Base-by-base conservation (phyloP, 2,329 filamentous ascomycete genomes). In the Ophiostoma fasciatum region DNA sequence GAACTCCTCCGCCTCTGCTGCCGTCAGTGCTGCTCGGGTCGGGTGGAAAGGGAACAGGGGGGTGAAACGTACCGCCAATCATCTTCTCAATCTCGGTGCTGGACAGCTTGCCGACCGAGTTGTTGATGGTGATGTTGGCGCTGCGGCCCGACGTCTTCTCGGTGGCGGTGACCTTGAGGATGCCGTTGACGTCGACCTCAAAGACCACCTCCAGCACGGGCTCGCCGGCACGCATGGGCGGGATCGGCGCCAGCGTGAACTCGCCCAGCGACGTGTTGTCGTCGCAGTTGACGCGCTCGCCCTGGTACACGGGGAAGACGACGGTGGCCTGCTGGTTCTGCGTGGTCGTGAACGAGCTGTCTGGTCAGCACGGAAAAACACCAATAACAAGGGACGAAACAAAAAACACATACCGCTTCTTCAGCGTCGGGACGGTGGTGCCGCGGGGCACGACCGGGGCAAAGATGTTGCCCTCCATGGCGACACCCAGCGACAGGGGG, bases 391-490 rank as follows among this genome's bases (percentile, higher is more conserved):
- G 13, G 19, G 8, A 27, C 18, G 9, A 19, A 7, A 27, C 22
- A 14, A 27, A 21, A 14, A 7, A 45, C 64, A 39, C 40, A 7
- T 36, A 41, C 46, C 67, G 63, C 68, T 92, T 92, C 68, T 88
- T 90, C 45, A 93, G 64, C 12, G 70, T 77, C 6, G 84, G 83
- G 3, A 87, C 76, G 5, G 81, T 83, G 44, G 74, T 63, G 15
- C 81, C 82, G 55, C 82, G 78, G 45, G 82, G 66, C 48, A 98
- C 85, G 46, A 96, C 88, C 35, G 84, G 82, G 38, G 88, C 88
- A 58, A 94, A 96, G 63, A 96, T 94, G 71, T 94, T 94, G 49
- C 90, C 88, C 71, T 96, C 90, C 90, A 96, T 98, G 57, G 88
- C 90, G 49, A 98, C 88, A 80, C 90, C 90, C 22, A 98, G 82